Evolutionary conservation across 2,329 filamentous ascomycete species (phyloP), one percentile per base, ranked within the genome.

Genomic region (Beauveria asiatica): DNA sequence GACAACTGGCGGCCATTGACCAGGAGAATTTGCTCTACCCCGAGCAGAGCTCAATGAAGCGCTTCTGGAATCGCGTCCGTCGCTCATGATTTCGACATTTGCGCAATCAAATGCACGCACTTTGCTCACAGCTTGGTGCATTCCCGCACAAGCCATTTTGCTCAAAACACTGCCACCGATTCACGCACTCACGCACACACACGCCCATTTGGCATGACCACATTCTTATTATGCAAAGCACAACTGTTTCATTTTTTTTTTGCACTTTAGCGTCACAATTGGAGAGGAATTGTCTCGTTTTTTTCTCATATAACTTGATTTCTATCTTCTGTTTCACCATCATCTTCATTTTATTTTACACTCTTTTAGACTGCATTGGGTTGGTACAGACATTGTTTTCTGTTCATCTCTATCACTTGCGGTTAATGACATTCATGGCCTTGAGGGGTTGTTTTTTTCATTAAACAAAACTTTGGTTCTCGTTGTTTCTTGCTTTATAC

Each of bases 1-100:
- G 72, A 63, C 77, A 81, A 48, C 76, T 83, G 60, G 76, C 78
- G 1, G 78, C 79, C 21, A 75, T 84, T 44, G 82, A 85, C 62
- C 77, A 80, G 61, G 73, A 78, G 60, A 73, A 76, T 23, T 53
- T 72, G 46, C 59, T 66, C 7, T 61, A 64, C 25, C 61, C 66
- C 3, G 83, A 85, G 60, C 76, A 75, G 54, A 78, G 80, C 5
- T 76, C 83, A 3, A 79, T 87, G 68, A 86, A 83, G 74, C 79
- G 83, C 57, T 76, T 88, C 60, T 88, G 85, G 84, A 83, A 87
- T 63, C 79, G 78, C 62, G 81, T 87, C 44, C 76, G 80, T 59
- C 77, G 81, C 61, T 68, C 72, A 44, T 75, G 62, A 65, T 44
- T n/a, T 23, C 3, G 17, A 10, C 10, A n/a, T 48, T 21, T 11